Conservation (phyloP, 208 protist species). For the Trypanosoma cruzi region DNA sequence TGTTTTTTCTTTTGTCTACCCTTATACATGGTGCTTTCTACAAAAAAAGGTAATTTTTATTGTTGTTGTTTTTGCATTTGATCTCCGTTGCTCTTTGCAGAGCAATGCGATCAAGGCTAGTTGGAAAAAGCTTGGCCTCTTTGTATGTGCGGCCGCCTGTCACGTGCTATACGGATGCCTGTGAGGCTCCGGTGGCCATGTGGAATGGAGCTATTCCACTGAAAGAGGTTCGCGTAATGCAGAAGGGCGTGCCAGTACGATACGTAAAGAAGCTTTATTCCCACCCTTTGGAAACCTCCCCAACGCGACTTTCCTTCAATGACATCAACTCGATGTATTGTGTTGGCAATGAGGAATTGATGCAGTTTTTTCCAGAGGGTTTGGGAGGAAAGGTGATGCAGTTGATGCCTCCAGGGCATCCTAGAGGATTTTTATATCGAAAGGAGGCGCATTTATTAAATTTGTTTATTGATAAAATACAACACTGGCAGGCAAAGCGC, state of each 20-base stretch:
- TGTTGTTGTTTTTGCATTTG: constrained; percentile 11
- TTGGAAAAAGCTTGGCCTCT: constrained; percentile 50
- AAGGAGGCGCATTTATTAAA: constrained; percentile 91
- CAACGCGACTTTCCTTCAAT: constrained; percentile 70
- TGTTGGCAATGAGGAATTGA: constrained; percentile 88
- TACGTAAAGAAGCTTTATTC: constrained; percentile 76
- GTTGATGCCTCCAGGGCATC: constrained; percentile 89
- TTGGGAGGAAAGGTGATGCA: constrained; percentile 91
- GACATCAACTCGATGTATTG: constrained; percentile 93
- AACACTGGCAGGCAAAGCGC: constrained; percentile 78
- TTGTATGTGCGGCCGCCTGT: constrained; percentile 61
- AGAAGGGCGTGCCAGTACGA: constrained; percentile 49
- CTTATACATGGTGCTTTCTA: neutral
- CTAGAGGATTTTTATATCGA: constrained; percentile 90
- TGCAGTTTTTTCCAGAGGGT: constrained; percentile 85
- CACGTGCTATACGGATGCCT: constrained; percentile 85
- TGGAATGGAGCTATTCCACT: constrained; percentile 87
- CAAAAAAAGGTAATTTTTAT: constrained; percentile 2
- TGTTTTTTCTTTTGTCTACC: constrained; percentile 6
- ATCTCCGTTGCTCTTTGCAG: neutral
- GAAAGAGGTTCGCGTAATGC: constrained; percentile 61
- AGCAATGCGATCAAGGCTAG: constrained; percentile 48
- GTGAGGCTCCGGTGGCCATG: constrained; percentile 84
- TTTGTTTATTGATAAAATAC: constrained; percentile 87
- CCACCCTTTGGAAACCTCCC: constrained; percentile 72